These are phyloP conservation scores for Pholiota molesta DNA, from an alignment of 768 basidiomycete genomes.

Conservation along the genomic window DNA sequence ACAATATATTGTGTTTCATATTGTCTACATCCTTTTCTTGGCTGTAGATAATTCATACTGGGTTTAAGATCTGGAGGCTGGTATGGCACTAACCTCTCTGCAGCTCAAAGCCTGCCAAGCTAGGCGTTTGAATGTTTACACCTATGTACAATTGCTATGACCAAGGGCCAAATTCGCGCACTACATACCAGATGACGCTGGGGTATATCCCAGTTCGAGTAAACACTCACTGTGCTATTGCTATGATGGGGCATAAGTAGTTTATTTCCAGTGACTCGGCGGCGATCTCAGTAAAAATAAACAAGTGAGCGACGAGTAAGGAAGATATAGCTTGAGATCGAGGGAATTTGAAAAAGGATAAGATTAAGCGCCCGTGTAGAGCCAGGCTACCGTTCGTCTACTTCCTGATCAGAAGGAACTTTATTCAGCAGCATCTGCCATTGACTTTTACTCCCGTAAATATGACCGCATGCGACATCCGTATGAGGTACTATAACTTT, in stretches of 20 bases:
- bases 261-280: not conserved
- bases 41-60: too few relatives aligned
- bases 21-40: too few relatives aligned
- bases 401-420: not conserved
- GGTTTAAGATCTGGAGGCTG: too few relatives aligned
- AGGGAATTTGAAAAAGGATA: not conserved
- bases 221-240: not conserved
- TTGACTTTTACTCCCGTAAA: not conserved
- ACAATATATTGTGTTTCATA: too few relatives aligned
- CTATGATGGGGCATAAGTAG: not conserved
- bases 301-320: not conserved
- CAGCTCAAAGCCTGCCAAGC: not conserved
- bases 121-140: not conserved
- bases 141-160: not conserved
- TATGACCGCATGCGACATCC: not conserved
- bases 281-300: not conserved
- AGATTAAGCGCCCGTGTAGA: not conserved
- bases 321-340: too few relatives aligned
- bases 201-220: not conserved
- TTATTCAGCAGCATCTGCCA: not conserved
- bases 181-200: not conserved
- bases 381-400: not conserved
- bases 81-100: not conserved
- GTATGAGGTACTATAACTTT: too few relatives aligned
- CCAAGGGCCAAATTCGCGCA: slow-evolving; percentile 12